Evolutionary conservation across 148 eudicot genomes (phyloP).

Genomic region (Talinum fruticosum): DNA sequence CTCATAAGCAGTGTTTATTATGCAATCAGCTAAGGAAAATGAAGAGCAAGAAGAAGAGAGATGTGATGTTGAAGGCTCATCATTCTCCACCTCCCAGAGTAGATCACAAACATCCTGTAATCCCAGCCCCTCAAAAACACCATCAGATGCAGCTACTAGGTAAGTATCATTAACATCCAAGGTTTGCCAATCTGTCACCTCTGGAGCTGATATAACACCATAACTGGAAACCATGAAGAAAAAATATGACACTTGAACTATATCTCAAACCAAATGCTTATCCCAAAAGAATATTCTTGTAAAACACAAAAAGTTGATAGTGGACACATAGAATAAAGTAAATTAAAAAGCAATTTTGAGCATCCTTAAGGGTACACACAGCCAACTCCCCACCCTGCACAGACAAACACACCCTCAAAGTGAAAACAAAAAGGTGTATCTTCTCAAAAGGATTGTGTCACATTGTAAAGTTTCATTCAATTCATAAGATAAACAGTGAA

Average conservation of each 20-base stretch:
- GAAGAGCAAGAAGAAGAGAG: slow-evolving; percentile 50
- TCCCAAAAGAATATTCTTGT: background rate
- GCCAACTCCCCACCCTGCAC: too few relatives aligned
- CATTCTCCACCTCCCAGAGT: slow-evolving; percentile 61
- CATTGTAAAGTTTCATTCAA: background rate
- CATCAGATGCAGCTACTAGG: slow-evolving; percentile 91
- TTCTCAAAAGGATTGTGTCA: background rate
- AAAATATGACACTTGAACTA: background rate
- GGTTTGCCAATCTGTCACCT: slow-evolving; percentile 94
- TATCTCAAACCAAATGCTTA: background rate
- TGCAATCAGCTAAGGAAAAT: slow-evolving; percentile 71
- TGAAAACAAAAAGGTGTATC: too few relatives aligned
- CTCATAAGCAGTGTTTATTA: slow-evolving; percentile 63
- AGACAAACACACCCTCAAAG: too few relatives aligned
- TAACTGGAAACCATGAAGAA: slow-evolving; percentile 43
- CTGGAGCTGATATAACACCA: slow-evolving; percentile 90
- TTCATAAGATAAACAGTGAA: slow-evolving; percentile 4
- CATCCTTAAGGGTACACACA: background rate
- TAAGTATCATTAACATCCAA: slow-evolving; percentile 76
- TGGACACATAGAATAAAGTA: too few relatives aligned
- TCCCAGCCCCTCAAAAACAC: slow-evolving; percentile 77
- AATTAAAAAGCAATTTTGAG: background rate
- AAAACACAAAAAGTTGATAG: background rate
- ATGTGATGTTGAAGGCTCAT: slow-evolving; percentile 39
- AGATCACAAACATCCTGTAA: slow-evolving; percentile 87